These are phyloP conservation scores for Simplicillium sp. DNA, from an alignment of 2,329 filamentous ascomycete species.

Conservation along the genomic window DNA sequence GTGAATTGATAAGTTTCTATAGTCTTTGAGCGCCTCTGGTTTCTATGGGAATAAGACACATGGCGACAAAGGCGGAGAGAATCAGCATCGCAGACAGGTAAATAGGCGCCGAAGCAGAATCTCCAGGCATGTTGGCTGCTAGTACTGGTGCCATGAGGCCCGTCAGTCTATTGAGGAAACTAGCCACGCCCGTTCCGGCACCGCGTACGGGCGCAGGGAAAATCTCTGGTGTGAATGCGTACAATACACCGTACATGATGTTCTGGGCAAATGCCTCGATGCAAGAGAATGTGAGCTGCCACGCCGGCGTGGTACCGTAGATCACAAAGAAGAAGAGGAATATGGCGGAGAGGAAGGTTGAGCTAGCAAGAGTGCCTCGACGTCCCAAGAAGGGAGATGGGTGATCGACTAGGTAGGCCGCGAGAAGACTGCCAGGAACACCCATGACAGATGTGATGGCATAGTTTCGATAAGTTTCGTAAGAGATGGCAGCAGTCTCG, in stretches of 20 bases:
- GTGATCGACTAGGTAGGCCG: conserved; percentile 61
- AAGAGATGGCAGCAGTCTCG: conserved; percentile 27
- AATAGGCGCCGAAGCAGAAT: conserved; percentile 47
- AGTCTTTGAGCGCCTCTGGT: conserved; percentile 49
- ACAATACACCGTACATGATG: conserved; percentile 69
- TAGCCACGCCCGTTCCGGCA: conserved; percentile 63
- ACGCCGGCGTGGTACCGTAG: conserved; percentile 43
- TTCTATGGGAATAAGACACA: conserved; percentile 54
- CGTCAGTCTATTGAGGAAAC: conserved; percentile 58
- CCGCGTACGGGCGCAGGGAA: conserved; percentile 65
- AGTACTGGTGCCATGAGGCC: conserved; percentile 62
- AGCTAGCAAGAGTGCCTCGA: conserved; percentile 60
- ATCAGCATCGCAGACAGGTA: conserved; percentile 49
- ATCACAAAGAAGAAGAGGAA: conserved; percentile 61
- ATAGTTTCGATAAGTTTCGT: conserved; percentile 66
- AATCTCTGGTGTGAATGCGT: conserved; percentile 68
- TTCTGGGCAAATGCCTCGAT: conserved; percentile 65
- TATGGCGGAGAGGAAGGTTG: conserved; percentile 56
- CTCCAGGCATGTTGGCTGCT: conserved; percentile 49
- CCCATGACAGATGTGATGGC: conserved; percentile 70
- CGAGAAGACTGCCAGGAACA: conserved; percentile 67
- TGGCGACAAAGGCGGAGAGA: conserved; percentile 47
- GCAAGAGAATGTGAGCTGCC: conserved; percentile 57
- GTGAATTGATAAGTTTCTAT: conserved; percentile 17
- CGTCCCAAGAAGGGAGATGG: conserved; percentile 55